Evolutionary conservation across 108 stramenopile species (phyloP).

Genomic region (Epithemia pelagica): DNA sequence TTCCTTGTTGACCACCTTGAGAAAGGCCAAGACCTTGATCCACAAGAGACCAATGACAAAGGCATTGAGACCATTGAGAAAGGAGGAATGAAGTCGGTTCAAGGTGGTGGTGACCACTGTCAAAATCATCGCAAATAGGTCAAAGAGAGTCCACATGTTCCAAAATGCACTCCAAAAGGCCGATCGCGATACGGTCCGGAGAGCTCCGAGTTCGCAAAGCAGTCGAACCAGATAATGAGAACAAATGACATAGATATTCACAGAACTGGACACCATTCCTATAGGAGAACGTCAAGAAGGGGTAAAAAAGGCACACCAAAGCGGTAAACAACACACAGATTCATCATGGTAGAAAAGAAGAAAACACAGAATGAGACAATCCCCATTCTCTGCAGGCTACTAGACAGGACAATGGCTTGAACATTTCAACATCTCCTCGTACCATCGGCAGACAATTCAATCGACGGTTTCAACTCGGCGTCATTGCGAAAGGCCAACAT

Average conservation of each 20-base stretch:
- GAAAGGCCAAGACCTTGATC: slow-evolving; percentile 32
- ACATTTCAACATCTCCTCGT: too few species aligned
- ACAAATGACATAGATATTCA: not conserved
- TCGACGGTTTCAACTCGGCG: not conserved
- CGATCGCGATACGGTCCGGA: slow-evolving; percentile 8
- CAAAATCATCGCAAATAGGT: not conserved
- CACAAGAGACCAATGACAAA: slow-evolving; percentile 34
- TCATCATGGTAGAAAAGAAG: too few species aligned
- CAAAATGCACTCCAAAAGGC: slow-evolving; percentile 2
- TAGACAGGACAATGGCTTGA: too few species aligned
- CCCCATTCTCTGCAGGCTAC: too few species aligned
- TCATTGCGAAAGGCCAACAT: slow-evolving; percentile 8
- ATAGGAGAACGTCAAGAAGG: too few species aligned
- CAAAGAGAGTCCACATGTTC: slow-evolving; percentile 10
- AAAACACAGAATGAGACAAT: too few species aligned
- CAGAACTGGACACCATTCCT: not conserved
- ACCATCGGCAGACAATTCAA: not conserved
- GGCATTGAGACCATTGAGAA: slow-evolving; percentile 19
- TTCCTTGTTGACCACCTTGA: slow-evolving; percentile 40
- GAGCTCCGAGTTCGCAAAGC: slow-evolving; percentile 11
- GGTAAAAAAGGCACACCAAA: too few species aligned
- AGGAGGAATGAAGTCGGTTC: not conserved
- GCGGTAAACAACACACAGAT: too few species aligned
- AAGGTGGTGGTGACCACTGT: not conserved
- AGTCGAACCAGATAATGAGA: slow-evolving; percentile 3